Evolutionary conservation across 805 yeast genomes (phyloP).

Genomic region (Metschnikowia bowlesiae): DNA sequence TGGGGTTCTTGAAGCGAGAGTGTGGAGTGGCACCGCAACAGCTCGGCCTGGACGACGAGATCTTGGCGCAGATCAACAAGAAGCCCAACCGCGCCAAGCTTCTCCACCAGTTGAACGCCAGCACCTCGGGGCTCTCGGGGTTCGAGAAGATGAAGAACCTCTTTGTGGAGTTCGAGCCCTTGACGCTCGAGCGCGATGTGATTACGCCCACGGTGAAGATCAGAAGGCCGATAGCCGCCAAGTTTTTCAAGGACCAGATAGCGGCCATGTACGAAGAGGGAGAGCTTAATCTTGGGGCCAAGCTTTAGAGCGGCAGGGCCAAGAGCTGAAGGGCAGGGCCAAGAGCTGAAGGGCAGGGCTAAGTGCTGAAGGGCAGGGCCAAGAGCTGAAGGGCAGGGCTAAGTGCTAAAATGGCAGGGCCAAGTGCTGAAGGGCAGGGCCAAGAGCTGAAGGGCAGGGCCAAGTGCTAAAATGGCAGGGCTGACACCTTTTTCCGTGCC

Average conservation of each 20-base stretch:
- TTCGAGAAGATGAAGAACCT: conserved; percentile 24
- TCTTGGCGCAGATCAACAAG: conserved; percentile 17
- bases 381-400: no score
- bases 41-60: conserved; percentile 14
- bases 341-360: no score
- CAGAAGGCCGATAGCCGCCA: conserved; percentile 47
- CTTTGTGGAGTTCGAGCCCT: conserved; percentile 25
- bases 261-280: conserved; percentile 49
- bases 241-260: conserved; percentile 37
- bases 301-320: background rate
- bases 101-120: conserved; percentile 8
- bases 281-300: conserved; percentile 16
- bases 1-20: conserved; percentile 14
- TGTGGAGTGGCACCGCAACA: conserved; percentile 9
- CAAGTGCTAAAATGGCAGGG: no score
- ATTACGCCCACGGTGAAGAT: conserved; percentile 30
- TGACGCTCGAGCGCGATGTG: conserved; percentile 22
- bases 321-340: no score
- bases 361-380: no score
- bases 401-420: no score
- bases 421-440: no score
- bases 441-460: no score
- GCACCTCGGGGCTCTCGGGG: conserved; percentile 16
- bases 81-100: conserved; percentile 13
- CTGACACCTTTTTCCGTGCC: no score